Conservation (phyloP, 345 rosid species). For the Fremontodendron californicum region DNA sequence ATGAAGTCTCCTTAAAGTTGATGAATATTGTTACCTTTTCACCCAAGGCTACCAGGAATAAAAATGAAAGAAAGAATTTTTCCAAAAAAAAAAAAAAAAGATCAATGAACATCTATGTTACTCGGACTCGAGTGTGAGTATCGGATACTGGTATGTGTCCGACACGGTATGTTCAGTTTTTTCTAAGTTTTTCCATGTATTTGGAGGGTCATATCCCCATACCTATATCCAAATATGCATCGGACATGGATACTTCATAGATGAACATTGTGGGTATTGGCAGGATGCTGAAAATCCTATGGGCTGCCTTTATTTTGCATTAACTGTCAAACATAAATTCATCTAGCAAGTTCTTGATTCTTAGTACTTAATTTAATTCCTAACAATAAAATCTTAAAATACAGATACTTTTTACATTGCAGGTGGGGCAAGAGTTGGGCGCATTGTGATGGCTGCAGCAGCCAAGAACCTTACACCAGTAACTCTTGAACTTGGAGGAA, state of each 20-base stretch:
- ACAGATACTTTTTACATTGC: conserved; percentile 18
- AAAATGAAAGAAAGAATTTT: too few species aligned
- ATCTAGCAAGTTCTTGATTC: background rate
- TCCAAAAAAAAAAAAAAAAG: too few species aligned
- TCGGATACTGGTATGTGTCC: too few species aligned
- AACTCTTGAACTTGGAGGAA: conserved; percentile 92
- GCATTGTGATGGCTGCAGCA: conserved; percentile 93
- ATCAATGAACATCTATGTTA: too few species aligned
- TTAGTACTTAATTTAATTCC: background rate
- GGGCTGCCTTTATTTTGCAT: background rate
- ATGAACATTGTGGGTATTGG: background rate
- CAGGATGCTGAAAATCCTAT: background rate
- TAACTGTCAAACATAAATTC: background rate
- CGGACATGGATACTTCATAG: too few species aligned
- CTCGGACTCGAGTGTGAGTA: too few species aligned
- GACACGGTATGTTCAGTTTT: too few species aligned
- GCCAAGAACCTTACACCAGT: conserved; percentile 97
- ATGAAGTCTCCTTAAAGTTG: background rate
- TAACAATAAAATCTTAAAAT: background rate
- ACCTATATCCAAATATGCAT: too few species aligned
- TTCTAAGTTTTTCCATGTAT: too few species aligned
- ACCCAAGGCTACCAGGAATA: background rate
- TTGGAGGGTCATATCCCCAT: too few species aligned
- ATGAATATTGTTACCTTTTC: background rate
- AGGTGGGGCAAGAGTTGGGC: conserved; percentile 80